Conservation (phyloP, 2,329 filamentous ascomycete species). For the Phialophora chinensis region DNA sequence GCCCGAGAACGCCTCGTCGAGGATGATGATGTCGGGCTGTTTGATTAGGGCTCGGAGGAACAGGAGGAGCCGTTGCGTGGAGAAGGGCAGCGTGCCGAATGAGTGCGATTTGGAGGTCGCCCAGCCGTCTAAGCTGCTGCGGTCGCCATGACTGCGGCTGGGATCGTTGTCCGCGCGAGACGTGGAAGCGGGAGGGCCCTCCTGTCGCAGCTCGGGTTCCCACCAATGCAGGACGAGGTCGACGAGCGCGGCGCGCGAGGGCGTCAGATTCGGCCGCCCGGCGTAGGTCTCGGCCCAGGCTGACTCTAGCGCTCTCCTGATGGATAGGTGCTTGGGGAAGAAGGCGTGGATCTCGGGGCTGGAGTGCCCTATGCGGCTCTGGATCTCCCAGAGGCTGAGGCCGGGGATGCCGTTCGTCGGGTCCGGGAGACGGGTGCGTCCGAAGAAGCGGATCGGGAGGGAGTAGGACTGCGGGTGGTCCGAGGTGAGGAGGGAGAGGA, state of each 20-base stretch:
- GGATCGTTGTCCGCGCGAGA: conserved; percentile 2
- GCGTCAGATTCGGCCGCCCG: conserved; percentile 68
- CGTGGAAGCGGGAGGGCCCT: conserved; percentile 32
- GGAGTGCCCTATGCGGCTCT: conserved; percentile 86
- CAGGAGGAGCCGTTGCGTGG: conserved; percentile 80
- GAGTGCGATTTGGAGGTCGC: conserved; percentile 43
- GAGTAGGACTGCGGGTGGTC: conserved; percentile 96
- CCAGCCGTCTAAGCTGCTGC: conserved; percentile 26
- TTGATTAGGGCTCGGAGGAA: conserved; percentile 84
- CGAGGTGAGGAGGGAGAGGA: conserved; percentile 89
- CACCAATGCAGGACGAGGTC: conserved; percentile 78
- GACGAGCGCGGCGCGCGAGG: conserved; percentile 64
- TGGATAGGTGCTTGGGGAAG: conserved; percentile 77
- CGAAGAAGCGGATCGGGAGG: conserved; percentile 84
- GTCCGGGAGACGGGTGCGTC: conserved; percentile 77
- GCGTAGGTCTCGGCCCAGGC: conserved; percentile 91
- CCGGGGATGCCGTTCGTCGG: conserved; percentile 65
- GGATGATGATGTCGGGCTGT: conserved; percentile 77
- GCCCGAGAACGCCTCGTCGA: conserved; percentile 87
- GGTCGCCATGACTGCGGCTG: neutral
- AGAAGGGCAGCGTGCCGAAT: conserved; percentile 79
- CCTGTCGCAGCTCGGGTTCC: conserved; percentile 73
- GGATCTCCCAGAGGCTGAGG: conserved; percentile 91
- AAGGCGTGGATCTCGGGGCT: conserved; percentile 93
- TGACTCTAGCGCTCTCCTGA: conserved; percentile 78